Evolutionary conservation across 2,329 filamentous ascomycete species (phyloP), one percentile per base, ranked within the genome.

Genomic region (Aspergillus ochraceus): DNA sequence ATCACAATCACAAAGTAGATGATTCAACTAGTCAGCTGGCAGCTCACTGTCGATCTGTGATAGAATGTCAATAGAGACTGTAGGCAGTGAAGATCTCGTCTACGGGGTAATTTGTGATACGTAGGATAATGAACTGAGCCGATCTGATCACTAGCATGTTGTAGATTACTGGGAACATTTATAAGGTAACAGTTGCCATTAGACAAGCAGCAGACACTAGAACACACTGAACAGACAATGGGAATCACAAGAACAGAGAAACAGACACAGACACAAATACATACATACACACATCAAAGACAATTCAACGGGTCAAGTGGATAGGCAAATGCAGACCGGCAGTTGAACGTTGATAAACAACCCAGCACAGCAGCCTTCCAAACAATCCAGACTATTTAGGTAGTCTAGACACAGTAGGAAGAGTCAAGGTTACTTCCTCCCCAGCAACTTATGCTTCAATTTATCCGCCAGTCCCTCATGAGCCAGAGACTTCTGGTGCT

Each of bases 401-500:
- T 24, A 24, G 24, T 24, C 32, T 2, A 29, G 26, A 29, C 26
- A 29, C 26, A 10, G 32, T n/a, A 42, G 17, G 36, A 6, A 19
- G 14, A 8, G 36, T n/a, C 14, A 8, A 17, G 36, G 1, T n/a
- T 32, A 63, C 50, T 60, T 62, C 57, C 50, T 67, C 45, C 74
- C 74, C 36, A 78, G 64, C 45, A 78, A 36, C 69, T 76, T 77
- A 64, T 76, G 52, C 76, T 83, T 83, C 71, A 83, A 67, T 68
- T 79, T 81, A 72, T 83, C 80, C 46, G 77, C 78, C 66, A 82
- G 64, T 2, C 80, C 77, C 53, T 75, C 71, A 54, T 76, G 72
- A 47, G 70, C 67, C 24, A 57, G 36, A 11, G 54, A 64, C 49
- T 71, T 71, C 52, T 69, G 68, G 24, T 74, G 70, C 55, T 71